Conservation (phyloP, 2,329 filamentous ascomycete genomes). For the Ascochyta lentis region DNA sequence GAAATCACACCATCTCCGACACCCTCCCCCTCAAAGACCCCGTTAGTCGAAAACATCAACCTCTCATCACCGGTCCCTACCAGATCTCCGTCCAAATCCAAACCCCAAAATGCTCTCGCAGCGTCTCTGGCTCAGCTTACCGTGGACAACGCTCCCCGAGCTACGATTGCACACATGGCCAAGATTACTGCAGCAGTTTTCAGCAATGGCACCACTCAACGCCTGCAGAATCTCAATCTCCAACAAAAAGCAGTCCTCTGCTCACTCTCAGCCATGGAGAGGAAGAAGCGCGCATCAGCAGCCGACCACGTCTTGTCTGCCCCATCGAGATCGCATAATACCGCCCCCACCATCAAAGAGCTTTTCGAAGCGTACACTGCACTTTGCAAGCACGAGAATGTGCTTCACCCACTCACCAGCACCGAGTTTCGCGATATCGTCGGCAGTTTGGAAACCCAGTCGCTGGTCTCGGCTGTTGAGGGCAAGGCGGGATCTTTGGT, state of each 20-base stretch:
- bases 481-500: constrained; percentile 73
- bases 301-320: constrained; percentile 44
- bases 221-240: constrained; percentile 85
- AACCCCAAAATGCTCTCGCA: constrained; percentile 32
- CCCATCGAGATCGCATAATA: constrained; percentile 55
- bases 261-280: constrained; percentile 85
- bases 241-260: constrained; percentile 97
- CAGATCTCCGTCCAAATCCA: constrained; percentile 51
- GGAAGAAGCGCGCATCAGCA: constrained; percentile 64
- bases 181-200: constrained; percentile 90
- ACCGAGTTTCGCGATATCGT: constrained; percentile 96
- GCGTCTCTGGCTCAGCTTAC: constrained; percentile 69
- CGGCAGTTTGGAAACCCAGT: constrained; percentile 85
- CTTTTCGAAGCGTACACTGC: constrained; percentile 84
- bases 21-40: constrained; percentile 74
- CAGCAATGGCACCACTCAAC: constrained; percentile 83
- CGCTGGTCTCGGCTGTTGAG: constrained; percentile 74
- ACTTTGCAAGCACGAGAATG: constrained; percentile 85
- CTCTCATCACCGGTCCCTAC: constrained; percentile 60
- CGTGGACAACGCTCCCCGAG: constrained; percentile 80
- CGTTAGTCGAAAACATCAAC: constrained; percentile 83
- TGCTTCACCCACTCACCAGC: constrained; percentile 85
- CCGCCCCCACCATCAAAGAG: constrained; percentile 80
- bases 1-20: constrained; percentile 53
- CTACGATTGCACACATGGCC: constrained; percentile 88